phyloP scores from a whole-genome alignment of 2,329 filamentous ascomycete species.

The Nigrograna mackinnonii region DNA sequence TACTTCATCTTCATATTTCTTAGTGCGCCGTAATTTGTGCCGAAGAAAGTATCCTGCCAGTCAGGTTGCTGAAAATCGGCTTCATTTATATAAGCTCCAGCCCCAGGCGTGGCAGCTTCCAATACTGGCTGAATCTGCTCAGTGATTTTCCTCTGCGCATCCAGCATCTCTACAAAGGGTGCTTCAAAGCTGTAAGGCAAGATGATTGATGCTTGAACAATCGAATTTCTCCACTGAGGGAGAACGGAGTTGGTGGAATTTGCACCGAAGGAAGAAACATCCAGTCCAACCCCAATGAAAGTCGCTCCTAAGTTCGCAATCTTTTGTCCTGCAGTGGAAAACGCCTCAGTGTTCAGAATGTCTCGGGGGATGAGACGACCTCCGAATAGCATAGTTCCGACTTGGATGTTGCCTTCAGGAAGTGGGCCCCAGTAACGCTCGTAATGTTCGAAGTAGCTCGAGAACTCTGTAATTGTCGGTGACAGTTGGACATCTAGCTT shows the following conservation, averaged over 20 bases:
- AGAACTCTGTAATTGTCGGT: slow-evolving; percentile 21
- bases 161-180: background rate
- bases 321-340: slow-evolving; percentile 13
- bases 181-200: background rate
- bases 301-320: background rate
- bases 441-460: slow-evolving; percentile 27
- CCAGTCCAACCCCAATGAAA: background rate
- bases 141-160: background rate
- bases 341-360: slow-evolving; percentile 10
- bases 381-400: slow-evolving; percentile 8
- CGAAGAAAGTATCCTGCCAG: too few species aligned
- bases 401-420: slow-evolving; percentile 16
- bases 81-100: too few species aligned
- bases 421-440: slow-evolving; percentile 28
- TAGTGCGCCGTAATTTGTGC: too few species aligned
- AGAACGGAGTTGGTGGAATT: background rate
- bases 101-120: background rate
- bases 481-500: slow-evolving; percentile 18
- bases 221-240: background rate
- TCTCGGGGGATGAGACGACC: slow-evolving; percentile 10
- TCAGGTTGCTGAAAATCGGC: too few species aligned
- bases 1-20: too few species aligned
- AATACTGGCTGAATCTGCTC: background rate
- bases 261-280: background rate
- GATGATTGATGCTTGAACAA: background rate